Evolutionary conservation across 2,329 filamentous ascomycete genomes (phyloP).

Genomic region (Cytospora piceicola): DNA sequence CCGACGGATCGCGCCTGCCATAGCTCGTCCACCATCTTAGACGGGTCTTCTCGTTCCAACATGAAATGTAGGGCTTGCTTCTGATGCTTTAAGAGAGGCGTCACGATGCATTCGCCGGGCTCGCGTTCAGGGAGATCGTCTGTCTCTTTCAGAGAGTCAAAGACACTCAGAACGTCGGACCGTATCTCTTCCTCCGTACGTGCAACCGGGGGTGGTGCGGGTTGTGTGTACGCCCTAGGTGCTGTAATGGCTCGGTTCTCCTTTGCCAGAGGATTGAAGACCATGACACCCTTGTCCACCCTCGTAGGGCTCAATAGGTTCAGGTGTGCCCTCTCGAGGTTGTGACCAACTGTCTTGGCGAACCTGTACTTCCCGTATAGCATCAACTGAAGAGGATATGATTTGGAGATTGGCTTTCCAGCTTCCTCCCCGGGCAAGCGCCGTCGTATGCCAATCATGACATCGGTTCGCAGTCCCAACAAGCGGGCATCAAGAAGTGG

Average conservation of each 20-base stretch:
- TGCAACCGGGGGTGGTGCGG: constrained; percentile 40
- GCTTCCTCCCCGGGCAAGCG: constrained; percentile 66
- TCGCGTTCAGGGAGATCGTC: constrained; percentile 78
- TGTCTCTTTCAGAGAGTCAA: constrained; percentile 78
- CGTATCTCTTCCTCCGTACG: constrained; percentile 86
- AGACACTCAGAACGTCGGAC: constrained; percentile 82
- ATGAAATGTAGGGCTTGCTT: constrained; percentile 91
- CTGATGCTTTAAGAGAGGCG: constrained; percentile 78
- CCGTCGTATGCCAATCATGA: constrained; percentile 69
- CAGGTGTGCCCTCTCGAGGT: constrained; percentile 67
- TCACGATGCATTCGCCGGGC: constrained; percentile 63
- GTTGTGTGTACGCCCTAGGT: constrained; percentile 38
- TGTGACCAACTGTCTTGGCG: constrained; percentile 67
- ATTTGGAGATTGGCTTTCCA: constrained; percentile 64
- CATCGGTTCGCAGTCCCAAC: constrained; percentile 70
- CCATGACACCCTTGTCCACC: constrained; percentile 68
- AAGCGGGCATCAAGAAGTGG: constrained; percentile 71
- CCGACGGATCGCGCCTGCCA: constrained; percentile 67
- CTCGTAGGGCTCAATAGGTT: constrained; percentile 69
- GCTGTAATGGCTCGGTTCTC: constrained; percentile 42
- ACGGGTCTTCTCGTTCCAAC: constrained; percentile 72
- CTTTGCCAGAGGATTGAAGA: constrained; percentile 76
- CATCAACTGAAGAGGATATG: constrained; percentile 70
- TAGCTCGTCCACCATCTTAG: constrained; percentile 67
- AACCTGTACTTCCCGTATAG: constrained; percentile 76